Percentiles rank a stretch among this genome's conserved stretches.
Evolutionary conservation across 1,139 yeast species (phyloP).

Genomic region (Debaryomycetaceae sp.): DNA sequence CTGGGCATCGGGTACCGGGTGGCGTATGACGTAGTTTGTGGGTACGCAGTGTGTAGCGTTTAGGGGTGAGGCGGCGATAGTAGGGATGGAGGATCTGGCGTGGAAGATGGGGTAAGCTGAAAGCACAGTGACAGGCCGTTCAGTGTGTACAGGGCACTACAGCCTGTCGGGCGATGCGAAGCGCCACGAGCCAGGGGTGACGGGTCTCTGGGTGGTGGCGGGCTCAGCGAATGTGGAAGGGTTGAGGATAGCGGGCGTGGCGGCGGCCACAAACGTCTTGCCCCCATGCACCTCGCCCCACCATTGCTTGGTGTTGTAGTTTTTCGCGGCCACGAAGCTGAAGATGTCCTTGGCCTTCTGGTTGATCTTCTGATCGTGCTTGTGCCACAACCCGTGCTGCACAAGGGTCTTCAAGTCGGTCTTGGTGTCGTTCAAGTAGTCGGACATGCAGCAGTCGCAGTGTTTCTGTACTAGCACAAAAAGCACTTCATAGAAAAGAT

Average conservation of each 20-base stretch:
- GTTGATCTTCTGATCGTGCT: slow-evolving; percentile 16
- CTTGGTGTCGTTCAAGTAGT: slow-evolving; percentile 21
- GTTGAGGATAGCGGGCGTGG: slow-evolving; percentile 6
- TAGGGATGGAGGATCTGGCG: no score
- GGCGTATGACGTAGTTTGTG: no score
- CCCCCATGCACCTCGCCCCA: slow-evolving; percentile 22
- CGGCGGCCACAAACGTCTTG: slow-evolving; percentile 12
- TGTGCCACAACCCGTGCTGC: slow-evolving; percentile 30
- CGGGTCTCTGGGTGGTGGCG: slow-evolving; percentile 1
- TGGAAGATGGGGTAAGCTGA: no score
- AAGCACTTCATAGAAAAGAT: slow-evolving; percentile 26
- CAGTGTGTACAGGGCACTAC: neutral
- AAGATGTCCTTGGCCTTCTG: slow-evolving; percentile 22
- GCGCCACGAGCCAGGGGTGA: slow-evolving; percentile 3
- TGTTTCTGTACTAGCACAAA: slow-evolving; percentile 25
- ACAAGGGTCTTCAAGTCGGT: slow-evolving; percentile 25
- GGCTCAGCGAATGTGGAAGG: neutral
- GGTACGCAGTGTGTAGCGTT: no score
- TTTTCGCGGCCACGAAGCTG: slow-evolving; percentile 10
- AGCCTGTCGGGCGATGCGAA: neutral
- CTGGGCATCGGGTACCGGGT: no score
- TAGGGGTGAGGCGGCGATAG: no score
- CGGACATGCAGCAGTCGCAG: slow-evolving; percentile 33
- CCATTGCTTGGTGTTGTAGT: slow-evolving; percentile 19
- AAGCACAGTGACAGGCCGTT: no score